phyloP scores from a whole-genome alignment of 2,329 filamentous ascomycete genomes.

The Alternaria ethzedia region DNA sequence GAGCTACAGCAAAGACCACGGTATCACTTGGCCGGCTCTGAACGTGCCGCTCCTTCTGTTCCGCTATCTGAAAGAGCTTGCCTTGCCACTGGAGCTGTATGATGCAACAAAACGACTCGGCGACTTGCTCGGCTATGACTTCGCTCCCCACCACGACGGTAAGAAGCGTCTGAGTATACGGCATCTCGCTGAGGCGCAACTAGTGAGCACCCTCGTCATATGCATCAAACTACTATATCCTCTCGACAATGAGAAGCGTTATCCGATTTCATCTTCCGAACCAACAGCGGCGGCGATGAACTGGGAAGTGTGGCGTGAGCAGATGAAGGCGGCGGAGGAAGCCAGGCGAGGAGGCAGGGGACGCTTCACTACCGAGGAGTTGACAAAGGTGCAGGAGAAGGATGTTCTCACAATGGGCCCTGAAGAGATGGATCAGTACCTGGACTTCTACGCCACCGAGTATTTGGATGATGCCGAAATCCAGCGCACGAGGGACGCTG shows the following conservation, averaged over 20 bases:
- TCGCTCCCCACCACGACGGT: constrained; percentile 60
- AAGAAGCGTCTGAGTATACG: constrained; percentile 28
- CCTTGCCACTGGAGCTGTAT: constrained; percentile 75
- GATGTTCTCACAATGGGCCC: constrained; percentile 68
- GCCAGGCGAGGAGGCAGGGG: constrained; percentile 6
- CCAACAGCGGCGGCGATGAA: constrained; percentile 67
- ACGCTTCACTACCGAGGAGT: constrained; percentile 49
- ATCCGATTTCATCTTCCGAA: constrained; percentile 60
- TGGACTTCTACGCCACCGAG: constrained; percentile 76
- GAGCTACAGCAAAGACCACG: constrained; percentile 71
- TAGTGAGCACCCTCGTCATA: constrained; percentile 74
- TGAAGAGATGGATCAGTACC: constrained; percentile 72
- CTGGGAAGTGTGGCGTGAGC: constrained; percentile 71
- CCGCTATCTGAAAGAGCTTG: constrained; percentile 72
- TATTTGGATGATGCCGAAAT: constrained; percentile 60
- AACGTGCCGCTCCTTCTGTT: constrained; percentile 74
- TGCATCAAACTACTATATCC: constrained; percentile 82
- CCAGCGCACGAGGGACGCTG: constrained; percentile 41
- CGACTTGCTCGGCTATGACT: constrained; percentile 59
- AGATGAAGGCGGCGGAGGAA: constrained; percentile 12
- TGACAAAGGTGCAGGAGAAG: constrained; percentile 63
- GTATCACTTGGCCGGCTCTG: constrained; percentile 73
- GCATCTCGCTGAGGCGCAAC: constrained; percentile 70
- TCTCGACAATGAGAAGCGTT: constrained; percentile 65
- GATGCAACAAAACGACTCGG: constrained; percentile 65